Evolutionary conservation across 371 early-diverging fungal species (phyloP).

Genomic region (Circinella minor): DNA sequence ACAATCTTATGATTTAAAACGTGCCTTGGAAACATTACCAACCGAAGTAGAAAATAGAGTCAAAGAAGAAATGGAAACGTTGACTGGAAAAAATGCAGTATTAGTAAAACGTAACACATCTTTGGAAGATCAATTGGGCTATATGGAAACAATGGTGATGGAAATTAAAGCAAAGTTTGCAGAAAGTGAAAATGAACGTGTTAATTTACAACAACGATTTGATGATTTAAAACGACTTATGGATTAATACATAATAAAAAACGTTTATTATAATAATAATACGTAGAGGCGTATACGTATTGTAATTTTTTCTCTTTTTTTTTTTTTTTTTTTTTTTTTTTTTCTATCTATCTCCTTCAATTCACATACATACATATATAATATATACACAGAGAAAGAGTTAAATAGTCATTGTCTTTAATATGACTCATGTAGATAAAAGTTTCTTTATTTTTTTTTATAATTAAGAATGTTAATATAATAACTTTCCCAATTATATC

Average conservation of each 20-base stretch:
- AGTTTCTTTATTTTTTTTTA: no score
- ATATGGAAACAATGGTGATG: constrained; percentile 75
- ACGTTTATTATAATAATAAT: no score
- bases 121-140: constrained; percentile 74
- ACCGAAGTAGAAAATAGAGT: constrained; percentile 71
- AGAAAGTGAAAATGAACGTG: constrained; percentile 79
- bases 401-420: no score
- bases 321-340: no score
- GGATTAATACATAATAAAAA: constrained; percentile 10
- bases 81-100: constrained; percentile 83
- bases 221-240: constrained; percentile 53
- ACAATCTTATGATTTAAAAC: constrained; percentile 57
- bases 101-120: constrained; percentile 73
- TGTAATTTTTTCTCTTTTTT: no score
- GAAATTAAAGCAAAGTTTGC: constrained; percentile 76
- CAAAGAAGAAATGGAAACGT: constrained; percentile 78
- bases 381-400: no score
- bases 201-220: constrained; percentile 62
- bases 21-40: constrained; percentile 60
- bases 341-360: no score
- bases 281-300: no score
- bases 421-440: no score
- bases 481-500: no score
- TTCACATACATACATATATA: no score
- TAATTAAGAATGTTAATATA: no score